A percentile compares a stretch with the other conserved stretches of the same genome.
phyloP scores from a whole-genome alignment of 495 filamentous ascomycete genomes.

The Penicillium samsonianum region DNA sequence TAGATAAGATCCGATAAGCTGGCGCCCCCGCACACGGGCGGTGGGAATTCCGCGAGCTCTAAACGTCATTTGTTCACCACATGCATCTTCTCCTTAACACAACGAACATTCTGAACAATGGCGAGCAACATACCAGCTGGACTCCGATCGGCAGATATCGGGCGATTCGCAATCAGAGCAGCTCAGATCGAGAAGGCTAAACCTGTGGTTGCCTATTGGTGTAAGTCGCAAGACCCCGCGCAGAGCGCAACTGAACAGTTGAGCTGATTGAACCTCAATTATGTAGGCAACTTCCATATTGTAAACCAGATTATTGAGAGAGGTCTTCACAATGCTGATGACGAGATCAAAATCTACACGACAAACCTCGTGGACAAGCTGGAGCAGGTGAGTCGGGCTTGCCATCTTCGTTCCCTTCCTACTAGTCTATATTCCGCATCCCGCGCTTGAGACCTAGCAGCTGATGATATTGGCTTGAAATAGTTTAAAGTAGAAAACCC shows the following conservation, averaged over 20 bases:
- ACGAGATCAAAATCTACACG: slow-evolving; percentile 76
- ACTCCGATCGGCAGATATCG: slow-evolving; percentile 75
- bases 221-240: slow-evolving; percentile 54
- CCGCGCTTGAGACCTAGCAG: neutral
- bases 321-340: slow-evolving; percentile 71
- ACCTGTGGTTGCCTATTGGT: slow-evolving; percentile 92
- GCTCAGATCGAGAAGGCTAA: slow-evolving; percentile 80
- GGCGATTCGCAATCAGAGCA: slow-evolving; percentile 76
- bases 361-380: slow-evolving; percentile 87
- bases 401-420: neutral
- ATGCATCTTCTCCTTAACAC: neutral
- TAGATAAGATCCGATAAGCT: slow-evolving; percentile 16
- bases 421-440: neutral
- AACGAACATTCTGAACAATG: slow-evolving; percentile 50
- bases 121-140: slow-evolving; percentile 70
- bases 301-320: slow-evolving; percentile 86
- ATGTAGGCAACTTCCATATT: slow-evolving; percentile 83
- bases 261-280: slow-evolving; percentile 16
- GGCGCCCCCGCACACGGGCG: slow-evolving; percentile 31
- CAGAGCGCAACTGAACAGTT: slow-evolving; percentile 1
- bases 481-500: slow-evolving; percentile 67
- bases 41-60: slow-evolving; percentile 23
- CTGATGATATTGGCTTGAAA: slow-evolving; percentile 14
- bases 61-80: slow-evolving; percentile 30
- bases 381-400: slow-evolving; percentile 64